These are phyloP conservation scores for Fusarium neocosmosporiellum DNA, from an alignment of 2,329 filamentous ascomycete species.

Conservation along the genomic window DNA sequence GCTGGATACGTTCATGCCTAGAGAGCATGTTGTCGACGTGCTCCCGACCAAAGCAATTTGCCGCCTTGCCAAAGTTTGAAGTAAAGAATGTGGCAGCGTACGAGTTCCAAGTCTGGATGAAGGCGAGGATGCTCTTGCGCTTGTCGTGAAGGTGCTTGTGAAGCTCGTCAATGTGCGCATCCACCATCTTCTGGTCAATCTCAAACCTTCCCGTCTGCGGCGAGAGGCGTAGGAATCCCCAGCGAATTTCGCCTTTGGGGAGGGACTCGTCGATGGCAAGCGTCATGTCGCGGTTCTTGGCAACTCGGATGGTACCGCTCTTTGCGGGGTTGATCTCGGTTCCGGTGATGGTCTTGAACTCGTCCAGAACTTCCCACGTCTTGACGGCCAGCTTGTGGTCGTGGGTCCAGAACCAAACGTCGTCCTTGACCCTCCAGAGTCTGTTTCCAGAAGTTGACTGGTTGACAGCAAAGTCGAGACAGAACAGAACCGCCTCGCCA, in stretches of 20 bases:
- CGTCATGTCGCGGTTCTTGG: slow-evolving; percentile 29
- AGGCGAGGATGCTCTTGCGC: slow-evolving; percentile 61
- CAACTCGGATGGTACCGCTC: slow-evolving; percentile 60
- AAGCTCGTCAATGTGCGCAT: slow-evolving; percentile 69
- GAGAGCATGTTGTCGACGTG: slow-evolving; percentile 65
- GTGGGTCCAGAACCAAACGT: slow-evolving; percentile 74
- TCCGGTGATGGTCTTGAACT: slow-evolving; percentile 66
- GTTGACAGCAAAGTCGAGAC: slow-evolving; percentile 73
- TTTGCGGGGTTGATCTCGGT: slow-evolving; percentile 65
- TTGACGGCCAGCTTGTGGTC: slow-evolving; percentile 62
- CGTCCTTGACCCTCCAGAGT: slow-evolving; percentile 73
- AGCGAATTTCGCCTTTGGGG: slow-evolving; percentile 61
- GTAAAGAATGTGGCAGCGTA: slow-evolving; percentile 64
- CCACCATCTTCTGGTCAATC: slow-evolving; percentile 69
- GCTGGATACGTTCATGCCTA: slow-evolving; percentile 61
- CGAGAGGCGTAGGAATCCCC: slow-evolving; percentile 68
- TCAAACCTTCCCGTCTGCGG: slow-evolving; percentile 63
- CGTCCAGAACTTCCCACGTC: slow-evolving; percentile 68
- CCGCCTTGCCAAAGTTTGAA: slow-evolving; percentile 63
- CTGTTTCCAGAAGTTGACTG: slow-evolving; percentile 62
- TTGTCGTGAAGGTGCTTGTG: slow-evolving; percentile 65
- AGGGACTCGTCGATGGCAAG: slow-evolving; percentile 49
- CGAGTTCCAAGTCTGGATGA: slow-evolving; percentile 63
- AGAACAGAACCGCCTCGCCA: slow-evolving; percentile 71
- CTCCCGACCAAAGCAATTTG: slow-evolving; percentile 62